A percentile compares a stretch with the other conserved stretches of the same genome.
Evolutionary conservation across 2,329 filamentous ascomycete genomes (phyloP).

Genomic region (Colletotrichum sp.): DNA sequence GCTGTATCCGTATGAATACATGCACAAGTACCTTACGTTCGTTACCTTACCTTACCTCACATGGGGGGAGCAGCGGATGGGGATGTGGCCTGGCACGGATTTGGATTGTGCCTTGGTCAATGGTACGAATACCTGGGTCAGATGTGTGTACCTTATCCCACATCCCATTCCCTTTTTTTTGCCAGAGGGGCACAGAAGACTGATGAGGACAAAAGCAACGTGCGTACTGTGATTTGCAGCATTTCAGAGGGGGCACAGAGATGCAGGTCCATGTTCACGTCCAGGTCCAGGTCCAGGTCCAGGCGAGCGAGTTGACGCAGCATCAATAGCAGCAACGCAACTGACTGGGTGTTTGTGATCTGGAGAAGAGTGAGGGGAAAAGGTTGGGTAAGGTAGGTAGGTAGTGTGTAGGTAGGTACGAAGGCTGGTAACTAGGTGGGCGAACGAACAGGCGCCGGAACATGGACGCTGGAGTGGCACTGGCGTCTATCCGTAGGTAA

Average conservation of each 20-base stretch:
- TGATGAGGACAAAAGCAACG: background rate
- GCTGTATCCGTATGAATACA: background rate
- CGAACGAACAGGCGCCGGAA: background rate
- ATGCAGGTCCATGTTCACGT: background rate
- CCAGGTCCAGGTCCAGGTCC: background rate
- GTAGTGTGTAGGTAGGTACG: background rate
- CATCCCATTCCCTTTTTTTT: background rate
- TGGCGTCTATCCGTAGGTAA: background rate
- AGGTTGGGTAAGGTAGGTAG: background rate
- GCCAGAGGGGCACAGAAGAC: background rate
- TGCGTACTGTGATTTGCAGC: background rate
- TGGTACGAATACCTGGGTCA: background rate
- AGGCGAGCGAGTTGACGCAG: background rate
- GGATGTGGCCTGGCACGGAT: background rate
- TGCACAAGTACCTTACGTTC: background rate
- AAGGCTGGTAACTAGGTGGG: background rate
- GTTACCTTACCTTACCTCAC: background rate
- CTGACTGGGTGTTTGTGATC: background rate
- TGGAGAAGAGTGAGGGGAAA: background rate
- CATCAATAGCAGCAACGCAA: background rate
- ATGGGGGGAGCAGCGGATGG: background rate
- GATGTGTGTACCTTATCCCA: background rate
- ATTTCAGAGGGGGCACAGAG: background rate
- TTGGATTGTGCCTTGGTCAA: background rate
- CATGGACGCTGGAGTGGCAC: background rate